These are phyloP conservation scores for Chalciporus piperatus DNA, from an alignment of 768 basidiomycete genomes.

Conservation along the genomic window DNA sequence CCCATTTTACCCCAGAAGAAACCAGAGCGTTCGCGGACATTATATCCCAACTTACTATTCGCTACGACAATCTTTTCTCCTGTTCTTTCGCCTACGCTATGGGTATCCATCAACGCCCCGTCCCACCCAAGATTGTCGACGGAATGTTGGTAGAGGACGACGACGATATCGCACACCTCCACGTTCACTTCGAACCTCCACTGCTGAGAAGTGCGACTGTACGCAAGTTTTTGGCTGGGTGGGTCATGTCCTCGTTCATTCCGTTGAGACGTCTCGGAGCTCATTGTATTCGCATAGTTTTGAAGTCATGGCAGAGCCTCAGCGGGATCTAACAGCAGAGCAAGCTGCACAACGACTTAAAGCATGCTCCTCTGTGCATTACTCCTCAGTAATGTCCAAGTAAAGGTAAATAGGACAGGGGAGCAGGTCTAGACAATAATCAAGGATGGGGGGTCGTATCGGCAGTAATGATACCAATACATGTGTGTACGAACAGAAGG, in stretches of 20 bases:
- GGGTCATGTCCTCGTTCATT: conserved; percentile 22
- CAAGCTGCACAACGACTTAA: conserved; percentile 73
- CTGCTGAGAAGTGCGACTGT: conserved; percentile 78
- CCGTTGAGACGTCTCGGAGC: neutral
- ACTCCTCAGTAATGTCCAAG: conserved; percentile 24
- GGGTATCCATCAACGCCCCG: conserved; percentile 87
- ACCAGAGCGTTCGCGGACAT: conserved; percentile 61
- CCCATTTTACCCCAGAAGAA: conserved; percentile 59
- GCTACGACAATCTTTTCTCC: conserved; percentile 77
- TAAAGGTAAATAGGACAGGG: no score
- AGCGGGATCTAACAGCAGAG: conserved; percentile 87
- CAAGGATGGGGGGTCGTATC: no score
- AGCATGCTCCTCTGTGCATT: conserved; percentile 57
- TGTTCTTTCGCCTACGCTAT: conserved; percentile 94
- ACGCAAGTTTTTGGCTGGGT: conserved; percentile 90
- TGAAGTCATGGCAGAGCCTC: conserved; percentile 88
- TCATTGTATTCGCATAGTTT: conserved; percentile 46
- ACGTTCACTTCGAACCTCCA: conserved; percentile 86
- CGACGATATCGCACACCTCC: conserved; percentile 70
- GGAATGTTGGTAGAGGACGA: conserved; percentile 34
- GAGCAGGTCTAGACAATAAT: neutral
- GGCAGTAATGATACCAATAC: no score
- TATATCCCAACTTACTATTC: conserved; percentile 59
- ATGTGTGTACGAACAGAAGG: neutral
- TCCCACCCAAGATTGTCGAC: conserved; percentile 39